Percentiles rank a stretch among this genome's conserved stretches.
Conservation (phyloP, 2,329 filamentous ascomycete species). For the Fusarium pseudograminearum region DNA sequence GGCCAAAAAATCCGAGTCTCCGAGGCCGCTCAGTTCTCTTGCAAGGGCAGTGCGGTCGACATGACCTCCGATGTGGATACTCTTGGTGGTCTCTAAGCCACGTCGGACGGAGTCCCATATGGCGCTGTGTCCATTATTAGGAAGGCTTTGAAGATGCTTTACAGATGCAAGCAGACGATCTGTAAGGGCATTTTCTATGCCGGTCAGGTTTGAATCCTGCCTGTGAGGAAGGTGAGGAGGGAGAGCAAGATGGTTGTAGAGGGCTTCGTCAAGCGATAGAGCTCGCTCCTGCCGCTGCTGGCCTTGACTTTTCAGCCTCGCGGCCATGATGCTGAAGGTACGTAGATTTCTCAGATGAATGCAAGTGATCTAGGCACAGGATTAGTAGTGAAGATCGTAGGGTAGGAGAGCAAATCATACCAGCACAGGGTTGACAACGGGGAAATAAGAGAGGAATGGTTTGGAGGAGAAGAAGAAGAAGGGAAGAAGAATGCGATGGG, state of each 20-base stretch:
- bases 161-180: slow-evolving; percentile 33
- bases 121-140: slow-evolving; percentile 18
- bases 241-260: slow-evolving; percentile 45
- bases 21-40: slow-evolving; percentile 33
- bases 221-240: slow-evolving; percentile 42
- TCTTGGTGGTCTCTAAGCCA: slow-evolving; percentile 38
- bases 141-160: slow-evolving; percentile 32
- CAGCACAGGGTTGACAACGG: background rate
- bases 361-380: no score
- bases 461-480: background rate
- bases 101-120: slow-evolving; percentile 36
- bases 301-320: background rate
- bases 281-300: background rate
- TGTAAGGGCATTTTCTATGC: slow-evolving; percentile 31
- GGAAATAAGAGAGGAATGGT: background rate
- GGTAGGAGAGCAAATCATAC: background rate
- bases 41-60: slow-evolving; percentile 35
- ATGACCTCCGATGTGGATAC: slow-evolving; percentile 29
- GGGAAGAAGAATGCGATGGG: no score
- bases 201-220: slow-evolving; percentile 30
- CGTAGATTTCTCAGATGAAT: background rate
- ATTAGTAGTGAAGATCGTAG: no score
- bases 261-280: slow-evolving; percentile 31
- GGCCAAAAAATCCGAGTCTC: slow-evolving; percentile 33
- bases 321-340: background rate